These are phyloP conservation scores for Penicillium herquei DNA, from an alignment of 495 filamentous ascomycete genomes.

Conservation along the genomic window DNA sequence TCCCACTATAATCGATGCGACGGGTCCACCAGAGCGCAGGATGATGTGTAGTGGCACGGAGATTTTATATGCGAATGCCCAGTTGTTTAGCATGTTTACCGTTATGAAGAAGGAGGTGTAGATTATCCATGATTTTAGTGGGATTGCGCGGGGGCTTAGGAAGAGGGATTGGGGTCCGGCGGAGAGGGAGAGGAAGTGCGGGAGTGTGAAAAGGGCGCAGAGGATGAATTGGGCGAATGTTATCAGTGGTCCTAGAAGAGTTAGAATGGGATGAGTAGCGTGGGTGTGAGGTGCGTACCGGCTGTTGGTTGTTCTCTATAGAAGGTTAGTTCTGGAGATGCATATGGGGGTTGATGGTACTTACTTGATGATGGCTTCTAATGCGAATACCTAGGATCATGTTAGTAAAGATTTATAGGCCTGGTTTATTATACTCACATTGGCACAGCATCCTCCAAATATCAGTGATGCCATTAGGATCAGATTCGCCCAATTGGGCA, in stretches of 20 bases:
- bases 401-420: not conserved
- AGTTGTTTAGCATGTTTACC: constrained; percentile 95
- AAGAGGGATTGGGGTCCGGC: constrained; percentile 61
- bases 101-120: constrained; percentile 90
- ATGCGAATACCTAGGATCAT: constrained; percentile 70
- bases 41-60: constrained; percentile 98
- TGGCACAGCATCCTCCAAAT: constrained; percentile 96
- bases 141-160: constrained; percentile 74
- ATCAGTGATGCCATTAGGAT: constrained; percentile 80
- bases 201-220: constrained; percentile 63
- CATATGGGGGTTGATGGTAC: constrained; percentile 15
- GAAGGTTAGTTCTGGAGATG: not conserved
- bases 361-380: constrained; percentile 95
- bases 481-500: constrained; percentile 67
- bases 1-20: constrained; percentile 87
- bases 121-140: constrained; percentile 77
- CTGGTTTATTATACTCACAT: constrained; percentile 56
- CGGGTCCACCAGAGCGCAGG: constrained; percentile 88
- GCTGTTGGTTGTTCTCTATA: constrained; percentile 37
- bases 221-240: constrained; percentile 93
- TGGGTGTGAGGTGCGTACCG: constrained; percentile 20
- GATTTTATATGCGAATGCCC: constrained; percentile 95
- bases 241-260: constrained; percentile 70
- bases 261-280: not conserved
- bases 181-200: constrained; percentile 71